A percentile compares a stretch with the other conserved stretches of the same genome.
Evolutionary conservation across 805 yeast genomes (phyloP).

Genomic region (Candida piceae): DNA sequence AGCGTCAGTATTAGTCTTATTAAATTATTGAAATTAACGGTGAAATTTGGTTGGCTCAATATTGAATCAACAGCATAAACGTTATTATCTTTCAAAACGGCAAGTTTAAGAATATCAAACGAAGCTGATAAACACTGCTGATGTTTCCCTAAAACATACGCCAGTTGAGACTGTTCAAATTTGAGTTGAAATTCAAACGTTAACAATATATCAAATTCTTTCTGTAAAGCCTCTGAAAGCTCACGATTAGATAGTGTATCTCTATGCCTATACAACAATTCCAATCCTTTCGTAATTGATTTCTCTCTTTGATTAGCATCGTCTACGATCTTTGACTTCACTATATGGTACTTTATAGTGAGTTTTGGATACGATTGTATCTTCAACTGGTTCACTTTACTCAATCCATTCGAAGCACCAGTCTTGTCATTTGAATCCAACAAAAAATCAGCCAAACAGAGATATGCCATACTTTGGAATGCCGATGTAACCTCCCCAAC

Average conservation of each 20-base stretch:
- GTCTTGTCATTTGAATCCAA: conserved; percentile 1
- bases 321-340: conserved; percentile 5
- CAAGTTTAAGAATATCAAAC: conserved; percentile 3
- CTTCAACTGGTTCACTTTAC: conserved; percentile 13
- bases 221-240: not conserved
- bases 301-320: conserved; percentile 10
- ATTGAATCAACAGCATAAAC: too few species aligned
- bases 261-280: conserved; percentile 1
- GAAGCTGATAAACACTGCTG: conserved; percentile 1
- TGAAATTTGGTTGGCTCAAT: conserved; percentile 1
- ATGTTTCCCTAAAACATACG: conserved; percentile 1
- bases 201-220: not conserved
- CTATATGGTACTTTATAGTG: conserved; percentile 8
- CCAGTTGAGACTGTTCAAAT: conserved; percentile 1
- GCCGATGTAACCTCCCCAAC: conserved; percentile 9
- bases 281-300: conserved; percentile 11
- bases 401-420: conserved; percentile 3
- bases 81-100: not conserved
- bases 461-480: conserved; percentile 9
- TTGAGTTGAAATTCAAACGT: conserved; percentile 5
- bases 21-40: conserved; percentile 1
- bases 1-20: conserved; percentile 5
- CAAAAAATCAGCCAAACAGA: conserved; percentile 8
- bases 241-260: not conserved
- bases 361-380: conserved; percentile 6